A percentile compares a stretch with the other conserved stretches of the same genome.
Conservation (phyloP, 2,329 filamentous ascomycete genomes). For the Penicillium sp. region DNA sequence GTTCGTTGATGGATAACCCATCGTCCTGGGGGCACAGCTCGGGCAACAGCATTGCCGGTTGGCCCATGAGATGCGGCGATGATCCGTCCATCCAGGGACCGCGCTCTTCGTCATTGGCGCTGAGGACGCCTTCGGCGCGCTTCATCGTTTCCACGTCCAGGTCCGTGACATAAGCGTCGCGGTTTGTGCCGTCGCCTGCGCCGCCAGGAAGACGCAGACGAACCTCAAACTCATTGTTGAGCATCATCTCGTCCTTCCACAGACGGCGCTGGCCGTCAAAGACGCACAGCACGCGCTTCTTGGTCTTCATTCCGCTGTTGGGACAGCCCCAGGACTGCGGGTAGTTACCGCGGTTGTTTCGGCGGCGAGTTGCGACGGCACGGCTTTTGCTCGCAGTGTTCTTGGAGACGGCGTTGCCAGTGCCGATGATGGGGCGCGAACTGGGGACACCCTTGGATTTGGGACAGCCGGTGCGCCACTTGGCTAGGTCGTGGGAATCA, state of each 20-base stretch:
- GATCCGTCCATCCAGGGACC: constrained; percentile 66
- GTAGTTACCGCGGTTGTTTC: constrained; percentile 91
- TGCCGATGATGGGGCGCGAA: constrained; percentile 52
- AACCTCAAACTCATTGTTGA: constrained; percentile 91
- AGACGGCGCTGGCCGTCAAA: constrained; percentile 85
- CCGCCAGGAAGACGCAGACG: constrained; percentile 75
- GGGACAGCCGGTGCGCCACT: constrained; percentile 47
- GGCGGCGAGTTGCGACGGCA: constrained; percentile 61
- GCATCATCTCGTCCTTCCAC: constrained; percentile 99
- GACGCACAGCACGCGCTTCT: constrained; percentile 91
- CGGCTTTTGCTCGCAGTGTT: constrained; percentile 66
- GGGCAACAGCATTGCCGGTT: constrained; percentile 31
- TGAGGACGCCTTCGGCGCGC: constrained; percentile 79
- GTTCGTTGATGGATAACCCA: constrained; percentile 37
- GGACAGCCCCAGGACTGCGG: constrained; percentile 91
- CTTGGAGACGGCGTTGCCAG: constrained; percentile 47
- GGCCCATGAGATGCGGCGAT: constrained; percentile 34
- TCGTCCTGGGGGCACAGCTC: constrained; percentile 30
- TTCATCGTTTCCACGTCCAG: constrained; percentile 87
- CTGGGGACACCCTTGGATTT: constrained; percentile 49
- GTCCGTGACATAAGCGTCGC: constrained; percentile 81
- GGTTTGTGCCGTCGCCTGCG: constrained; percentile 79
- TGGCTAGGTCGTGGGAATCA: constrained; percentile 50
- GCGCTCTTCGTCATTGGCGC: constrained; percentile 80
- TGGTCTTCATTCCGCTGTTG: constrained; percentile 93